Evolutionary conservation across 768 basidiomycete genomes (phyloP), one percentile per base, ranked within the genome.

Genomic region (Rhodotorula sphaerocarpa): DNA sequence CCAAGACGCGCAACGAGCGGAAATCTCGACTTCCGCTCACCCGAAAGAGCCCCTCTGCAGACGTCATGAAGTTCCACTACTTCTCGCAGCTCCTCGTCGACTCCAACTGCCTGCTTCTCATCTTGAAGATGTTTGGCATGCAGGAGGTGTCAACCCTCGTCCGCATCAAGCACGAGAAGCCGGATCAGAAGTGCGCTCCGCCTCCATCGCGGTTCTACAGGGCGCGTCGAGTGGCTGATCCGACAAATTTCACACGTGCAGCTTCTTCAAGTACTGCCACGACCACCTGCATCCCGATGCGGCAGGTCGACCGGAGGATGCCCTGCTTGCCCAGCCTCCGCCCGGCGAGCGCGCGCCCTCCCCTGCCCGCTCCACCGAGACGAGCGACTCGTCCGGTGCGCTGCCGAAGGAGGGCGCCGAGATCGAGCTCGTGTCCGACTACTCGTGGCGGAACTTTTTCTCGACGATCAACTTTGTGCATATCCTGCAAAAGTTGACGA

Each of bases 61-160:
- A 97, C 76, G 84, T 86, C 25, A 92, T 99, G 87, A 97, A 99
- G 74, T 96, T 95, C 73, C 92, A 99, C 75, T 90, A 96, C 75
- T 80, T 99, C 28, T 90, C 90, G n/a, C 91, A 93, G 75, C 82
- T 90, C 39, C 78, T 99, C 12, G 83, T 99, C 47, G 93, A 97
- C 70, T 92, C 90, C 28, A 97, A 97, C 71, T 93, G 91, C 73
- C 76, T 96, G 18, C 78, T 97, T 34, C 79, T 97, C 34, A 88
- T 97, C 53, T 77, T 99, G 70, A 96, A 96, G 79, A 95, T 96
- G 86, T 96, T 97, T 75, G 90, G 92, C n/a, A 75, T 96, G 66
- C 88, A 91, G 74, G 95, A 99, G 73, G 86, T 95, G 5, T 81
- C 86, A 1, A 80, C 80, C 23, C 83, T 86, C 7, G 87, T 99